Conservation (phyloP, 345 rosid species). For the Aegle marmelos region DNA sequence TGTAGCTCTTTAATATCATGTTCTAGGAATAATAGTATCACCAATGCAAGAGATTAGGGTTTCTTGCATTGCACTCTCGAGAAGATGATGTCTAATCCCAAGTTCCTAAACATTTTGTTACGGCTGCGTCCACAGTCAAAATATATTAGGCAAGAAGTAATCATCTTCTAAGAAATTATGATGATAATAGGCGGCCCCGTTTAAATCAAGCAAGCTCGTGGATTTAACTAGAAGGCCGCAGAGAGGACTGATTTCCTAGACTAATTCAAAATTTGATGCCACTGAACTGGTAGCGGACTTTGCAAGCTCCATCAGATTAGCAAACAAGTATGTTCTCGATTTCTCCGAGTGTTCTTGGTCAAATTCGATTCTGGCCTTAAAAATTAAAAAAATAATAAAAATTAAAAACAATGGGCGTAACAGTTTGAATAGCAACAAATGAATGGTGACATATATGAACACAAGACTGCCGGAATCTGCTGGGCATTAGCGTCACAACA, state of each 20-base stretch:
- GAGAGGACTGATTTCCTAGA: background rate
- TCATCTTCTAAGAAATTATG: background rate
- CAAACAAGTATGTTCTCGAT: too few relatives aligned
- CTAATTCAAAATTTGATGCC: background rate
- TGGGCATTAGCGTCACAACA: background rate
- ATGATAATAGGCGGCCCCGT: background rate
- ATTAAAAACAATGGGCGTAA: too few relatives aligned
- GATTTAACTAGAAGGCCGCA: background rate
- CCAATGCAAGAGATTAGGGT: background rate
- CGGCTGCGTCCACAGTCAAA: too few relatives aligned
- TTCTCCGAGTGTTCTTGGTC: conserved; percentile 1
- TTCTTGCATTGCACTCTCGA: background rate
- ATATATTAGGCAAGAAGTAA: background rate
- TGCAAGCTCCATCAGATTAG: too few relatives aligned
- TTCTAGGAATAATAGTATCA: too few relatives aligned
- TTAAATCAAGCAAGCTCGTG: background rate
- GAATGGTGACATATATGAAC: too few relatives aligned
- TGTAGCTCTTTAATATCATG: too few relatives aligned
- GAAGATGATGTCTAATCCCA: background rate
- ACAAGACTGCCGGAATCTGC: too few relatives aligned
- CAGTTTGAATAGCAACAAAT: too few relatives aligned
- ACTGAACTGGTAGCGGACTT: background rate
- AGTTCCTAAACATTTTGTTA: background rate
- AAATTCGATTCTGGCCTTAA: background rate
- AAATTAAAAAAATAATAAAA: too few relatives aligned